Percentiles rank a stretch among this genome's conserved stretches.
Conservation (phyloP, 306 rosid species). For the Corylus avellana region DNA sequence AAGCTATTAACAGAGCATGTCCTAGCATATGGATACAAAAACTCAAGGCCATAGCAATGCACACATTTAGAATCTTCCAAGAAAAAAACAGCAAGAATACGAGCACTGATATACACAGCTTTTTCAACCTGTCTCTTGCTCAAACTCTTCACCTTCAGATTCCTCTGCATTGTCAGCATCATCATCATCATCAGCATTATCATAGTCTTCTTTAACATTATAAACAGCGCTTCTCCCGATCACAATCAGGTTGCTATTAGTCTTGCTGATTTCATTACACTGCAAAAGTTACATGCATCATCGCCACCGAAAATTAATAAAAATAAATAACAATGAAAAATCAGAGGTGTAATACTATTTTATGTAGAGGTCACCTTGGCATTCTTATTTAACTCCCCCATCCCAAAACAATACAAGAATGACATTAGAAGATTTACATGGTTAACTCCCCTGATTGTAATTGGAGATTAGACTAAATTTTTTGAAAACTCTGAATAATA, state of each 20-base stretch:
- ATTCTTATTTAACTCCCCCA: too few species aligned
- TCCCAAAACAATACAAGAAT: too few species aligned
- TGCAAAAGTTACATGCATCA: slow-evolving; percentile 35
- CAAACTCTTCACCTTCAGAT: slow-evolving; percentile 91
- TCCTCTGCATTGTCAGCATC: slow-evolving; percentile 86
- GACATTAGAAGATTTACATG: background rate
- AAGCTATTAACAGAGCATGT: background rate
- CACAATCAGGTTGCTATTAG: slow-evolving; percentile 59
- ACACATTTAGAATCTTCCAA: background rate
- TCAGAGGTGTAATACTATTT: background rate
- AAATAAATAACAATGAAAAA: slow-evolving; percentile 5
- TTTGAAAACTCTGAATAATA: background rate
- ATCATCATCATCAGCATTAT: slow-evolving; percentile 62
- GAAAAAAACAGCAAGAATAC: background rate
- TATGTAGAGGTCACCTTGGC: background rate
- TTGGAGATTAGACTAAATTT: background rate
- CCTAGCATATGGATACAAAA: background rate
- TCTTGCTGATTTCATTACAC: slow-evolving; percentile 81
- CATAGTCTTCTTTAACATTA: slow-evolving; percentile 79
- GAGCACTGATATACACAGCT: slow-evolving; percentile 7
- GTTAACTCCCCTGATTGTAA: background rate
- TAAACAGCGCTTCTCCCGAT: slow-evolving; percentile 66
- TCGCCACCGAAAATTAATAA: background rate
- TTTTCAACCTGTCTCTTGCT: slow-evolving; percentile 86
- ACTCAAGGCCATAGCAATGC: background rate